These are phyloP conservation scores for Hibiscus mutabilis DNA, from an alignment of 345 rosid genomes.

Conservation along the genomic window DNA sequence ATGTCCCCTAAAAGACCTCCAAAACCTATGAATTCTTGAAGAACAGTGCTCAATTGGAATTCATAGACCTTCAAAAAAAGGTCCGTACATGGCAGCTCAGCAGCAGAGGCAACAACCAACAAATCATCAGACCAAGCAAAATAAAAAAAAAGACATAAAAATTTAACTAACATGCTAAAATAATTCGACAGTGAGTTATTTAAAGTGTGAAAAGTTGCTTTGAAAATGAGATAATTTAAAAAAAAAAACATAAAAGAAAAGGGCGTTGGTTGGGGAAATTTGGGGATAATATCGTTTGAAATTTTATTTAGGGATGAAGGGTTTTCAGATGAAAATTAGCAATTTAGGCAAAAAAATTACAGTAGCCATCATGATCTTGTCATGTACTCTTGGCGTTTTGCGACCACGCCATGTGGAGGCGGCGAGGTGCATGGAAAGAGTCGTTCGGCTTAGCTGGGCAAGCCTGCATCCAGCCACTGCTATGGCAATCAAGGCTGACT, in stretches of 20 bases:
- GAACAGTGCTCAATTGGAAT: not conserved
- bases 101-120: not conserved
- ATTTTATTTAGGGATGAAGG: too few species aligned
- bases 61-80: not conserved
- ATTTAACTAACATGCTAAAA: too few species aligned
- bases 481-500: too few species aligned
- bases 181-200: not conserved
- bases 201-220: not conserved
- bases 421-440: too few species aligned
- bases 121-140: constrained; percentile 1
- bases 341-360: too few species aligned
- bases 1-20: not conserved
- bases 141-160: not conserved
- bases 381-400: too few species aligned
- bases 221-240: not conserved
- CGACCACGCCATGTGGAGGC: too few species aligned
- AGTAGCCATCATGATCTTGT: too few species aligned
- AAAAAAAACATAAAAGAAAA: not conserved
- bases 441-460: too few species aligned
- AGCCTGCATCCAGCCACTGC: too few species aligned
- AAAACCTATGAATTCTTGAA: not conserved
- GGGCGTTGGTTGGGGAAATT: not conserved
- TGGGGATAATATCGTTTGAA: too few species aligned
- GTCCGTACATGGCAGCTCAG: too few species aligned
- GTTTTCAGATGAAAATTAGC: not conserved